Conservation (phyloP, 257 asterid genomes). For the Rhazya stricta region DNA sequence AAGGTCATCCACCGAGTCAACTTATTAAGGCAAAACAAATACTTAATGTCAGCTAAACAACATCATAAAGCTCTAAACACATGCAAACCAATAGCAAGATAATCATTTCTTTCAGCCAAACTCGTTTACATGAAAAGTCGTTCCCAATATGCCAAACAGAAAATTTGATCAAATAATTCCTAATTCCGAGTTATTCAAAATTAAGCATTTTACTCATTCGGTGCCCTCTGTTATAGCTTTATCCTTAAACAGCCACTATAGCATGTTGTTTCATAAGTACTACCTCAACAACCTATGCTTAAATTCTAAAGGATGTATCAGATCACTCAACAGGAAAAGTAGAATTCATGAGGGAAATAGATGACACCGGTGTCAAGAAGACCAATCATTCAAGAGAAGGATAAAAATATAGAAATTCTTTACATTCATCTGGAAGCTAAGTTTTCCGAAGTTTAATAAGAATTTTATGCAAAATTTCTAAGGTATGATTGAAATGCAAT, state of each 20-base stretch:
- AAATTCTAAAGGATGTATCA: not conserved
- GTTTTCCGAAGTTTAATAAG: not conserved
- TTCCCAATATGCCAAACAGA: not conserved
- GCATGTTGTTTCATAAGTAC: not conserved
- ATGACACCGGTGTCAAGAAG: not conserved
- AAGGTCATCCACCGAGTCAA: conserved; percentile 23
- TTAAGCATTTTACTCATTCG: not conserved
- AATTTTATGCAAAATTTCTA: not conserved
- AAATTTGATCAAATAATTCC: not conserved
- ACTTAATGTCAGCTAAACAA: conserved; percentile 1
- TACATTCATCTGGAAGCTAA: not conserved
- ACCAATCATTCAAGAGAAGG: not conserved
- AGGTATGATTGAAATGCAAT: not conserved
- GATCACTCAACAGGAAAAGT: not conserved
- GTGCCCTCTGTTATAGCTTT: not conserved
- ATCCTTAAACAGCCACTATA: not conserved
- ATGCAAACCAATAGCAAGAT: not conserved
- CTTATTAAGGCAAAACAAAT: conserved; percentile 7
- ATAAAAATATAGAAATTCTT: not conserved
- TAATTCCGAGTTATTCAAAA: not conserved
- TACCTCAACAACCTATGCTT: not conserved
- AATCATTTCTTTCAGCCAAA: not conserved
- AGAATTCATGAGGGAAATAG: not conserved
- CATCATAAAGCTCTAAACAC: not conserved
- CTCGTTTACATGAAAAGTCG: not conserved